A percentile compares a stretch with the other conserved stretches of the same genome.
phyloP scores from a whole-genome alignment of 257 asterid genomes.

The Leptodermis oblonga region DNA sequence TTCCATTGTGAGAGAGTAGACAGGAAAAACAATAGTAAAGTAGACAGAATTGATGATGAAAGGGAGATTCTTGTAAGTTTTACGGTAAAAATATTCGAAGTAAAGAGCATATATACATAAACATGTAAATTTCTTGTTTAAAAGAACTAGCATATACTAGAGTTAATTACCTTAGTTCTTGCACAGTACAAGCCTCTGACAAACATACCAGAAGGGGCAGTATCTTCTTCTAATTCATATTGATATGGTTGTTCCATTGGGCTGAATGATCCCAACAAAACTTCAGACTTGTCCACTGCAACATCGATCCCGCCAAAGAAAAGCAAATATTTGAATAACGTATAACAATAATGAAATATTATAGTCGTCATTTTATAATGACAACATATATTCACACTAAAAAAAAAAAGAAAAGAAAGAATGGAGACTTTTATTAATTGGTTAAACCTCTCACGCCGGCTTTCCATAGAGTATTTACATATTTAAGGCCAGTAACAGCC shows the following conservation, averaged over 20 bases:
- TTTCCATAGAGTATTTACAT: slow-evolving; percentile 51
- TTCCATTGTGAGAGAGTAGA: no score
- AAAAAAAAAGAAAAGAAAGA: not conserved
- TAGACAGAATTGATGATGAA: no score
- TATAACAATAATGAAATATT: no score
- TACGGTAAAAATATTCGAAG: no score
- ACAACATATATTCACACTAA: not conserved
- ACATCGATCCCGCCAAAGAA: not conserved
- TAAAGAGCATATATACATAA: no score
- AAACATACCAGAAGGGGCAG: slow-evolving; percentile 46
- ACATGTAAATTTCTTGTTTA: no score
- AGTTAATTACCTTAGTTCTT: slow-evolving; percentile 43
- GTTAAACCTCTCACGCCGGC: slow-evolving; percentile 48
- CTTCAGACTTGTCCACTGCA: slow-evolving; percentile 43
- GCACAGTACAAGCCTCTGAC: slow-evolving; percentile 51
- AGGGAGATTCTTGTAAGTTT: no score
- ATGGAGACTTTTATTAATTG: not conserved
- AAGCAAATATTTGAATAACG: no score
- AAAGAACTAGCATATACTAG: no score
- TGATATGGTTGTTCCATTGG: slow-evolving; percentile 35
- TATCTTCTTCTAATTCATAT: slow-evolving; percentile 41
- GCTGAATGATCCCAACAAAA: slow-evolving; percentile 33
- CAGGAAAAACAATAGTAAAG: no score
- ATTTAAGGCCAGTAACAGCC: slow-evolving; percentile 43
- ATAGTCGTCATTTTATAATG: no score